These are phyloP conservation scores for Vitis labrusca DNA, from an alignment of 164 flowering plant species.

Conservation along the genomic window DNA sequence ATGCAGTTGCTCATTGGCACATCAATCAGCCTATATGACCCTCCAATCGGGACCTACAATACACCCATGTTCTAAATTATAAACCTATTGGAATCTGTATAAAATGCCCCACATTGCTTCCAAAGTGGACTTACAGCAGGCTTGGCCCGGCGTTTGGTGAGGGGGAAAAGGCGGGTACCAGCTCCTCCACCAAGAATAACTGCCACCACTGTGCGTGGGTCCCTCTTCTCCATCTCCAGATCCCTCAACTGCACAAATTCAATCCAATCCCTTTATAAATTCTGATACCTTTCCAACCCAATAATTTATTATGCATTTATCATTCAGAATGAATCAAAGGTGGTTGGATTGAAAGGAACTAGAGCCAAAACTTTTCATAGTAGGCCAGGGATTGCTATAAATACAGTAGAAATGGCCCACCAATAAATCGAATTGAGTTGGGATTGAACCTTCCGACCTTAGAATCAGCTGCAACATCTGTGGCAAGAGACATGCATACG, in stretches of 20 bases:
- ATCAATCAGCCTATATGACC: slow-evolving; percentile 90
- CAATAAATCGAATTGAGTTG: no score
- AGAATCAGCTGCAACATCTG: slow-evolving; percentile 38
- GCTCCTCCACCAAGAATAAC: slow-evolving; percentile 94
- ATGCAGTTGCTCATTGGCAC: slow-evolving; percentile 99
- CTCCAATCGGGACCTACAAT: slow-evolving; percentile 88
- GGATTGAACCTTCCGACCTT: slow-evolving; percentile 40
- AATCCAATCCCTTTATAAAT: neutral
- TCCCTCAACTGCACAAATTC: slow-evolving; percentile 53
- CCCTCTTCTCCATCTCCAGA: slow-evolving; percentile 56
- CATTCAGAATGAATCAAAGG: no score
- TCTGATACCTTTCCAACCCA: neutral
- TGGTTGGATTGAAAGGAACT: neutral
- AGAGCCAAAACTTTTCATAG: no score
- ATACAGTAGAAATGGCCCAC: no score
- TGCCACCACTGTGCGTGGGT: slow-evolving; percentile 74
- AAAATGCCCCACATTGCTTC: no score
- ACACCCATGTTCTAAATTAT: no score
- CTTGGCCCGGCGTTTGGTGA: slow-evolving; percentile 87
- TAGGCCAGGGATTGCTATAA: no score
- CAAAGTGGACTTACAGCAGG: slow-evolving; percentile 64
- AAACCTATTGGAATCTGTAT: no score
- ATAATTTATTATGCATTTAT: neutral
- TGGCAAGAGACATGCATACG: slow-evolving; percentile 52
- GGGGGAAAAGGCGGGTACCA: slow-evolving; percentile 96